Evolutionary conservation across 306 rosid species (phyloP).

Genomic region (Astragalus glycyphyllos): DNA sequence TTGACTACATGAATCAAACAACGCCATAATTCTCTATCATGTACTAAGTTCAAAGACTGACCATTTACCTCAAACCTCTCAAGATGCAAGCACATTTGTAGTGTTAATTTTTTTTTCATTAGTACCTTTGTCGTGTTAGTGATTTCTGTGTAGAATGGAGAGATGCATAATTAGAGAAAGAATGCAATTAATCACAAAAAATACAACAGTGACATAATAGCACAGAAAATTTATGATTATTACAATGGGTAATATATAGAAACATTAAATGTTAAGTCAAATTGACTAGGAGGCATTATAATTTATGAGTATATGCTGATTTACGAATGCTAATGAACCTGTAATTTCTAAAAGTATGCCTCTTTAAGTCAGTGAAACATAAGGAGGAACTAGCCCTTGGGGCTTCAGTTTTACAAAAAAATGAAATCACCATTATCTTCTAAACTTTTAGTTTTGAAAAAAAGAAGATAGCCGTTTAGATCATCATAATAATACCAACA

Average conservation of each 20-base stretch:
- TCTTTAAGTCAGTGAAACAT: not conserved
- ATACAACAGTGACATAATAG: constrained; percentile 2
- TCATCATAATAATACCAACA: constrained; percentile 1
- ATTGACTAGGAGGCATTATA: not conserved
- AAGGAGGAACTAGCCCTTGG: constrained; percentile 14
- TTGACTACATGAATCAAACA: not conserved
- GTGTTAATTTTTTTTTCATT: not conserved
- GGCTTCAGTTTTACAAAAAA: constrained; percentile 13
- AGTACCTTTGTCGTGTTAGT: constrained; percentile 1
- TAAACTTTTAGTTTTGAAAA: constrained; percentile 4
- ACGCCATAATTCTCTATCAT: not conserved
- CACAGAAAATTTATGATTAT: not conserved
- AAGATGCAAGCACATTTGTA: not conserved
- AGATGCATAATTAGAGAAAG: not conserved
- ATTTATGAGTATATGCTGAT: not conserved
- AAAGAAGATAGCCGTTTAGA: constrained; percentile 2
- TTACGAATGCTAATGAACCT: not conserved
- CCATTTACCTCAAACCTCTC: not conserved
- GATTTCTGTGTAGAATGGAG: not conserved
- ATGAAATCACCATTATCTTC: constrained; percentile 4
- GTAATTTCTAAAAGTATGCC: not conserved
- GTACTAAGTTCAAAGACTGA: not conserved
- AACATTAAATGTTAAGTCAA: constrained; percentile 32
- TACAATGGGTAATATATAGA: not conserved
- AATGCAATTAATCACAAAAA: constrained; percentile 17